A percentile compares a stretch with the other conserved stretches of the same genome.
Conservation (phyloP, 345 rosid genomes). For the Salix brachista region DNA sequence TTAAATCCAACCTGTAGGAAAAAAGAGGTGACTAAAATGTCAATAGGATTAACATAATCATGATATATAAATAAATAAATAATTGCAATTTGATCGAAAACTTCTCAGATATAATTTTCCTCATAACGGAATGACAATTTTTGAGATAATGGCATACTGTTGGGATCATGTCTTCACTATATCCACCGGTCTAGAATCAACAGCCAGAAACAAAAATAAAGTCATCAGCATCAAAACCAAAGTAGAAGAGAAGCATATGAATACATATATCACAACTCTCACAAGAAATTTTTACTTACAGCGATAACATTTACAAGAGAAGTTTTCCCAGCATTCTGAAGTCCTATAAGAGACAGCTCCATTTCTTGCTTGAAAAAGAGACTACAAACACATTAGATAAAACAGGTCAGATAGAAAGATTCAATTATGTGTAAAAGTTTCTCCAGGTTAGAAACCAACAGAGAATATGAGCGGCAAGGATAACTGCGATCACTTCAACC, state of each 20-base stretch:
- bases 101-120: neutral
- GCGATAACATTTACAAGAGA: slow-evolving; percentile 81
- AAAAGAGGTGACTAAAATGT: neutral
- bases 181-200: slow-evolving; percentile 68
- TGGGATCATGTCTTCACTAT: slow-evolving; percentile 94
- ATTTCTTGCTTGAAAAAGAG: slow-evolving; percentile 85
- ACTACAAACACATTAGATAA: slow-evolving; percentile 33
- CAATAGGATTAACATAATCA: neutral
- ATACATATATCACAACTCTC: neutral
- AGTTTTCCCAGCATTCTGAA: slow-evolving; percentile 85
- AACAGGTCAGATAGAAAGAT: neutral
- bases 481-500: neutral
- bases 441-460: neutral
- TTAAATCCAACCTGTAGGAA: slow-evolving; percentile 67
- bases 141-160: slow-evolving; percentile 40
- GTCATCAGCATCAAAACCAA: slow-evolving; percentile 19
- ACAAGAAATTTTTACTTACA: slow-evolving; percentile 38
- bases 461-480: neutral
- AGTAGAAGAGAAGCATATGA: slow-evolving; percentile 7
- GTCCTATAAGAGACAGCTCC: slow-evolving; percentile 85
- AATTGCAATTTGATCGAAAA: neutral
- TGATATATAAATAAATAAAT: neutral
- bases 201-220: slow-evolving; percentile 8
- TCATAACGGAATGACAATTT: neutral
- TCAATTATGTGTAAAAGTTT: neutral